Percentiles rank a stretch among this genome's conserved stretches.
Evolutionary conservation across 805 yeast genomes (phyloP).

Genomic region (Schizosaccharomyces cryophilus): DNA sequence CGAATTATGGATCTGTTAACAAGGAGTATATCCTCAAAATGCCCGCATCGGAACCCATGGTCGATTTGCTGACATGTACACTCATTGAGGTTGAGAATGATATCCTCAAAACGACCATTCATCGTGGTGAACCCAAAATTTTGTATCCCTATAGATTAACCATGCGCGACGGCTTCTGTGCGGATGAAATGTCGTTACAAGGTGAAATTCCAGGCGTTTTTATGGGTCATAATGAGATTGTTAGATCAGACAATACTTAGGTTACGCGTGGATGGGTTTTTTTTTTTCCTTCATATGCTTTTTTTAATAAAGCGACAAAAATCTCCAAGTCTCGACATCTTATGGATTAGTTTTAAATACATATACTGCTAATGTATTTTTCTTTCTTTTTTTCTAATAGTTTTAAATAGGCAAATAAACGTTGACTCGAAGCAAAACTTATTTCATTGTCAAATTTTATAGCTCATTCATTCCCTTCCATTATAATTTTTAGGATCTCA

Average conservation of each 20-base stretch:
- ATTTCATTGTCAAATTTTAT: too few species aligned
- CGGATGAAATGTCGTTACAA: background rate
- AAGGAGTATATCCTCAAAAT: background rate
- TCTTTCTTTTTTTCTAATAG: background rate
- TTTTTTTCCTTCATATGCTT: background rate
- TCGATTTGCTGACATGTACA: background rate
- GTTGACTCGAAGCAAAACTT: too few species aligned
- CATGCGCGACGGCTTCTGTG: background rate
- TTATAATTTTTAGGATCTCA: background rate
- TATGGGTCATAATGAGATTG: background rate
- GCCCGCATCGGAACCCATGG: background rate
- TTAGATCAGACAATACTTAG: background rate
- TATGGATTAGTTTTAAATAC: background rate
- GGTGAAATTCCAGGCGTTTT: background rate
- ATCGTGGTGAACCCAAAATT: background rate
- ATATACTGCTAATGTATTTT: background rate
- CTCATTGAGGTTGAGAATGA: background rate
- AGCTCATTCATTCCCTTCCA: background rate
- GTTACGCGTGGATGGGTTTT: background rate
- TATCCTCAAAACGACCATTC: background rate
- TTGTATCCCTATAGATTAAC: background rate
- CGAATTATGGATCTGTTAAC: background rate
- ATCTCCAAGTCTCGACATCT: background rate
- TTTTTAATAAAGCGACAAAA: background rate
- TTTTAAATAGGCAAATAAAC: background rate